A percentile compares a stretch with the other conserved stretches of the same genome.
These are phyloP conservation scores for Acacia acuminata DNA, from an alignment of 306 rosid species.

Conservation along the genomic window DNA sequence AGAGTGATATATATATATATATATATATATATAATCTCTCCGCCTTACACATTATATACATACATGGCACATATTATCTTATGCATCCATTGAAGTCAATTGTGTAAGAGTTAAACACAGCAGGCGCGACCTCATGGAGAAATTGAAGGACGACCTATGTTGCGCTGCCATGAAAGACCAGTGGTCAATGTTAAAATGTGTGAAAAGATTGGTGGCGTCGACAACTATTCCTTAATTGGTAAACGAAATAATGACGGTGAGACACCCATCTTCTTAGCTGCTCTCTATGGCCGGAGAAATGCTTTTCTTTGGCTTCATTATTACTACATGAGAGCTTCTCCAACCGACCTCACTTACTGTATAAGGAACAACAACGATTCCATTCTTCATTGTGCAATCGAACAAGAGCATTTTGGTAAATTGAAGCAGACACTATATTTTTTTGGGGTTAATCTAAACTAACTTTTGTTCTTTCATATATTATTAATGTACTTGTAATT, in stretches of 20 bases:
- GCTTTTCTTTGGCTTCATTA: not conserved
- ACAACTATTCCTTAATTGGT: not conserved
- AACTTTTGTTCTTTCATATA: too few relatives aligned
- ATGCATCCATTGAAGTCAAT: not conserved
- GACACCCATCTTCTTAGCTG: not conserved
- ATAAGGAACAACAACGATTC: not conserved
- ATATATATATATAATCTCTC: too few relatives aligned
- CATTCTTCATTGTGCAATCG: not conserved
- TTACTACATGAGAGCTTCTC: not conserved
- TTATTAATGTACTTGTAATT: not conserved
- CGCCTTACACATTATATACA: too few relatives aligned
- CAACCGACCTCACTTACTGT: not conserved
- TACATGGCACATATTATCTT: not conserved
- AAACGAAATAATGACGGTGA: not conserved
- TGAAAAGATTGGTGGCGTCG: not conserved
- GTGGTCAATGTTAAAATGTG: not conserved
- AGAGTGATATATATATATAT: not conserved
- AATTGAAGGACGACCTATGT: not conserved
- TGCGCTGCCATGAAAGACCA: not conserved
- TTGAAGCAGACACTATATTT: not conserved
- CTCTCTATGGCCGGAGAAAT: not conserved
- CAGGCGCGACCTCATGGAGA: not conserved
- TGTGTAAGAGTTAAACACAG: not conserved
- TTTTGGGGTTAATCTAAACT: too few relatives aligned
- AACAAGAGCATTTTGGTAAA: not conserved